phyloP scores from a whole-genome alignment of 2,329 filamentous ascomycete species.

The Aspergillus arachidicola region DNA sequence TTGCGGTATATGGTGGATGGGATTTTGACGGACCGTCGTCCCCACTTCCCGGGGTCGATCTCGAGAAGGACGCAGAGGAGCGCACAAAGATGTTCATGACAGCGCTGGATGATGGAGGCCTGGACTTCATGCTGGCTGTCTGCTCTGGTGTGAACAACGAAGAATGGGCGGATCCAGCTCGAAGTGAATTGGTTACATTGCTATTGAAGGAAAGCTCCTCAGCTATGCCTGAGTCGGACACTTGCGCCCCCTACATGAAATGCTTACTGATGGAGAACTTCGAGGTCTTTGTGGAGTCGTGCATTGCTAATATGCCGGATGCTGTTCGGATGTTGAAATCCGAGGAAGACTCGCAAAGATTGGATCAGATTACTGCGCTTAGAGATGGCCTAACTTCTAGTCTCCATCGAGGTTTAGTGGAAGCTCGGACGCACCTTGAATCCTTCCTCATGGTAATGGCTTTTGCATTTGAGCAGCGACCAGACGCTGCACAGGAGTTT shows the following conservation, averaged over 20 bases:
- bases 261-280: constrained; percentile 74
- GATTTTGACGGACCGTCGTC: constrained; percentile 72
- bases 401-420: constrained; percentile 43
- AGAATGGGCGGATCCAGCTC: constrained; percentile 86
- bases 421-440: constrained; percentile 67
- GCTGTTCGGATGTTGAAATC: constrained; percentile 80
- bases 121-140: constrained; percentile 87
- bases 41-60: constrained; percentile 63
- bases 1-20: constrained; percentile 89
- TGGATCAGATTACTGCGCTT: constrained; percentile 49
- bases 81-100: constrained; percentile 74
- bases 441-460: constrained; percentile 90
- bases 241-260: constrained; percentile 74
- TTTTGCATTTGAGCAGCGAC: constrained; percentile 83
- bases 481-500: constrained; percentile 82
- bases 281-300: constrained; percentile 85
- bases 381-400: constrained; percentile 46
- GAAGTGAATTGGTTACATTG: constrained; percentile 78
- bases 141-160: constrained; percentile 78
- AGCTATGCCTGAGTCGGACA: constrained; percentile 66
- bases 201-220: constrained; percentile 77
- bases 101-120: constrained; percentile 81
- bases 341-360: constrained; percentile 81
- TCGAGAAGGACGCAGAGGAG: constrained; percentile 67
- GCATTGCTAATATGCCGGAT: constrained; percentile 94